These are phyloP conservation scores for Hyphopichia buzzinii DNA, from an alignment of 1,139 yeast genomes.

Conservation along the genomic window DNA sequence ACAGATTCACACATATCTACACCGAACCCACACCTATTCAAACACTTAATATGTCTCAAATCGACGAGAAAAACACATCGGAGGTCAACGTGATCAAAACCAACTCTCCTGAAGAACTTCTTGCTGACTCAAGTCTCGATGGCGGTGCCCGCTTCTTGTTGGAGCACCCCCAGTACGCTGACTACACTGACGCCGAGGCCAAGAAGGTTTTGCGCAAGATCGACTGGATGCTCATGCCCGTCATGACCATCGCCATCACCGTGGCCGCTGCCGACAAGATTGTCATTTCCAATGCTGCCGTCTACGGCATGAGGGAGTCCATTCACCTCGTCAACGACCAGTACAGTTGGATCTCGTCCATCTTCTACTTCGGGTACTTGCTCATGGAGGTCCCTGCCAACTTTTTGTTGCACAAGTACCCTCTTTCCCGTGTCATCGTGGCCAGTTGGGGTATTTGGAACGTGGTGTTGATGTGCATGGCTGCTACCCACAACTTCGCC, in stretches of 20 bases:
- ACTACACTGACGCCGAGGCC: constrained; percentile 10
- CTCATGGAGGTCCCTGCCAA: constrained; percentile 10
- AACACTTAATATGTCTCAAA: no score
- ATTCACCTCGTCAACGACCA: constrained; percentile 10
- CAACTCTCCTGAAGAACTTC: constrained; percentile 7
- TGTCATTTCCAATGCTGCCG: constrained; percentile 27
- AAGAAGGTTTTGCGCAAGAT: constrained; percentile 11
- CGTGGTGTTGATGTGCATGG: constrained; percentile 13
- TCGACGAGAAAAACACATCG: not conserved
- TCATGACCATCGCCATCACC: constrained; percentile 2
- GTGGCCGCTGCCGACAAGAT: constrained; percentile 6
- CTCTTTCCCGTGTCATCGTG: constrained; percentile 12
- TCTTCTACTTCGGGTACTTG: constrained; percentile 16
- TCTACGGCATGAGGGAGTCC: constrained; percentile 27
- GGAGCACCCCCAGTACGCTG: constrained; percentile 9
- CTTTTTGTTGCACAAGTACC: constrained; percentile 7
- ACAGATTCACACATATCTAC: no score
- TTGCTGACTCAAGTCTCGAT: constrained; percentile 5
- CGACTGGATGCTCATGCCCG: constrained; percentile 12
- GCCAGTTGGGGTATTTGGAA: constrained; percentile 13
- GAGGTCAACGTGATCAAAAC: not conserved
- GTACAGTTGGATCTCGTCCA: constrained; percentile 17
- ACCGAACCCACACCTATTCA: no score
- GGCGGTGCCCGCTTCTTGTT: constrained; percentile 8
- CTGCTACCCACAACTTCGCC: constrained; percentile 12